Evolutionary conservation across 345 rosid species (phyloP), one percentile per base, ranked within the genome.

Genomic region (Salix suchowensis): DNA sequence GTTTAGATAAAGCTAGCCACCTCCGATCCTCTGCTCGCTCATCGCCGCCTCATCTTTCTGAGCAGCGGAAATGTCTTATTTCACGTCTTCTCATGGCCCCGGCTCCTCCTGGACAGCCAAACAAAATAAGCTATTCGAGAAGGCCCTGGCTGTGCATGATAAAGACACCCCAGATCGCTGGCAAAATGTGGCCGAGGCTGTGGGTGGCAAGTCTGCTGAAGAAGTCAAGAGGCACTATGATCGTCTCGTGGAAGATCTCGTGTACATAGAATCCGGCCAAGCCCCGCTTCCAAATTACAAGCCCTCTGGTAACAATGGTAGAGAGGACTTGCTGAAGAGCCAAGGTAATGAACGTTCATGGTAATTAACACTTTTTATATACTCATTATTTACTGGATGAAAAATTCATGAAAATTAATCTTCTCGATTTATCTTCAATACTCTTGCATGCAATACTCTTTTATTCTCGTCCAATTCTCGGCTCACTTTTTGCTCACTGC

Each of bases 131-230:
- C 81, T 70, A 65, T 95, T 95, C 60, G 98, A 95, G 83, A 90
- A 80, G 81, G 98, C 98, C 30, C 87, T 95, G 70, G 98, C 97
- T 9, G 60, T 88, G 65, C 88, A 86, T 23, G 97, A 93, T 81
- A 85, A 88, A 88, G 96, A 95, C 76, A 89, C 97, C 13, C 97
- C 96, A 5, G 97, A 93, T 77, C 93, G 98, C 46, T 95, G 98
- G 98, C 93, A 93, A 70, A 93, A 93, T 67, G 89, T 93, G 65
- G 97, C 97, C 23, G 81, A 81, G 77, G 89, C 87, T 32, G 96
- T 95, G 9, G 98, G 97, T 9, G 84, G 83, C 46, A 94, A 92
- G 85, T 87, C 98, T 44, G 86, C 80, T 0, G 97, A 90, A 68
- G 98, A 94, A 76, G 97, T 94, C 16, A 91, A 87, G 84, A 83